Evolutionary conservation across 306 rosid genomes (phyloP), one percentile per base, ranked within the genome.

Genomic region (Ochetophila trinervis): DNA sequence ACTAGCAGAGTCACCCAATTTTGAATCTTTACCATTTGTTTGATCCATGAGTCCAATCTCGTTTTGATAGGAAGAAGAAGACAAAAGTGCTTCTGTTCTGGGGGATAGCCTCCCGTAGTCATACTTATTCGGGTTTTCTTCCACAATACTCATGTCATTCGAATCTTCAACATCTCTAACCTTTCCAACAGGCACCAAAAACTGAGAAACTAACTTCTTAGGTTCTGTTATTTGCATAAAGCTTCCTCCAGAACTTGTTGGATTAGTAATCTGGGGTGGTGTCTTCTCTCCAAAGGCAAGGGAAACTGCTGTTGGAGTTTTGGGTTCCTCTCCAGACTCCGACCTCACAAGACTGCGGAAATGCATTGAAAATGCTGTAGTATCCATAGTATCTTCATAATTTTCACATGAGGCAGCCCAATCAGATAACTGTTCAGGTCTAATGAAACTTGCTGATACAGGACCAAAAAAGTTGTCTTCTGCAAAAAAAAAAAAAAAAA

Each of bases 291-390:
- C 91, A 62, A 75, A 81, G 23, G 62, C 72, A 71, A 73, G 57
- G 37, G 64, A 69, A 37, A 81, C 79, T 1, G 85, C 76, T 4
- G 86, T 84, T 7, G 90, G 96, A 6, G 99, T 90, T 80, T 83
- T 93, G 56, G 80, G 76, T 66, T 93, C 95, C 14, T 93, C 95
- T 19, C 78, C 82, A 2, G 85, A 79, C 12, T 93, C 94, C 4
- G 99, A 93, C 63, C 77, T 80, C 3, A 89, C 97, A 68, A 93
- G 76, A 64, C 97, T 93, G 53, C 88, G 91, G 67, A 86, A 93
- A 77, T 93, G 99, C 94, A 90, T 45, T 7, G 99, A 93, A 81
- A 93, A 93, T 5, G 90, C 87, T 0, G 91, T 93, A 3, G 96
- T 86, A 61, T 93, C 99, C 97, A 93, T 82, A 2, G 99, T 93